Evolutionary conservation across 2,329 filamentous ascomycete species (phyloP).

Genomic region (Coleophoma cylindrospora): DNA sequence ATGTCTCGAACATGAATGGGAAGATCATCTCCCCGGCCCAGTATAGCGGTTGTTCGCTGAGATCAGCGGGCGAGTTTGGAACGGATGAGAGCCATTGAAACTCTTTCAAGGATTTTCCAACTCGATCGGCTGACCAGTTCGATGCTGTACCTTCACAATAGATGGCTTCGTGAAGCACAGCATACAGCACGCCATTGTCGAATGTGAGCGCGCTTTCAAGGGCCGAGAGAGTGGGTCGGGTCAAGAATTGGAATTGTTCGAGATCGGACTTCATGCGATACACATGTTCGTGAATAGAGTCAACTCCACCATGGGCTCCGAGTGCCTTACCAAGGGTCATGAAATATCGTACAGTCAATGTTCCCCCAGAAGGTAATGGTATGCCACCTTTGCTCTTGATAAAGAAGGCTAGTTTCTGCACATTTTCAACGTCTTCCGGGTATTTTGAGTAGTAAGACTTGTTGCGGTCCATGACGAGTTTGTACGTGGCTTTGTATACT

Average conservation of each 20-base stretch:
- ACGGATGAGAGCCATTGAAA: constrained; percentile 42
- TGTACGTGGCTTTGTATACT: constrained; percentile 70
- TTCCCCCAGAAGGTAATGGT: constrained; percentile 65
- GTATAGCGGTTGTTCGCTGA: constrained; percentile 51
- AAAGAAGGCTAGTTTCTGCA: constrained; percentile 62
- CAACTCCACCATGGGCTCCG: constrained; percentile 73
- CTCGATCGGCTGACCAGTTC: constrained; percentile 69
- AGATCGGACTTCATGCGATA: constrained; percentile 69
- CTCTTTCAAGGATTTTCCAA: constrained; percentile 43
- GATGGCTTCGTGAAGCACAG: constrained; percentile 79
- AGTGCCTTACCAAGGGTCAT: constrained; percentile 74
- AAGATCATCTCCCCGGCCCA: constrained; percentile 95
- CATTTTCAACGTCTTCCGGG: constrained; percentile 67
- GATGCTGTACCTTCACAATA: constrained; percentile 70
- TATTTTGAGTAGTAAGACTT: constrained; percentile 74
- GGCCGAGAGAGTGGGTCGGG: constrained; percentile 60
- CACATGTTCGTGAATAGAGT: constrained; percentile 69
- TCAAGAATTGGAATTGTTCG: constrained; percentile 70
- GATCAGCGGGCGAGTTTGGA: constrained; percentile 25
- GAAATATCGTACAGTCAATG: constrained; percentile 68
- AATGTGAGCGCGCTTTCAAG: constrained; percentile 66
- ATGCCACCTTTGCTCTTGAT: constrained; percentile 56
- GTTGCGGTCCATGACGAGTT: constrained; percentile 68
- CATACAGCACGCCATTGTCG: constrained; percentile 77
- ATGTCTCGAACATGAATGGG: constrained; percentile 78